A percentile compares a stretch with the other conserved stretches of the same genome.
phyloP scores from a whole-genome alignment of 169 alveolate genomes.

The Babesia divergens region DNA sequence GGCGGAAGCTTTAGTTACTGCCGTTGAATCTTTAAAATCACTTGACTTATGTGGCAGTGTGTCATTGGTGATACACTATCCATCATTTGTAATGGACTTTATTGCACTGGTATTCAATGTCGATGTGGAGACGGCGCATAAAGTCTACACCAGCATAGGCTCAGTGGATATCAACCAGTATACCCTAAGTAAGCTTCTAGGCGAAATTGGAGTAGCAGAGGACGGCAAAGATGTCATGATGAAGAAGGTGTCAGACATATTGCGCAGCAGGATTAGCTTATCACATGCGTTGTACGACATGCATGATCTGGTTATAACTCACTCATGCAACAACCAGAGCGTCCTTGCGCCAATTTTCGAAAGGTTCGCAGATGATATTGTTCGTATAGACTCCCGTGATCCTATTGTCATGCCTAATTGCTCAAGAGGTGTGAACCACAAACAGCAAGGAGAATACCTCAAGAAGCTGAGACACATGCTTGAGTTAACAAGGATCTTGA shows the following conservation, averaged over 20 bases:
- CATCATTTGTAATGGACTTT: constrained; percentile 49
- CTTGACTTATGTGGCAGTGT: neutral
- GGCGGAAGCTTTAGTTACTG: constrained; percentile 23
- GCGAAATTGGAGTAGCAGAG: constrained; percentile 1
- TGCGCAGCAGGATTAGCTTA: constrained; percentile 9
- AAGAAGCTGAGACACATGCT: constrained; percentile 31
- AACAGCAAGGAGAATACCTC: constrained; percentile 21
- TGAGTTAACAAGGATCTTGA: constrained; percentile 14
- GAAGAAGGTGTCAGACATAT: constrained; percentile 14
- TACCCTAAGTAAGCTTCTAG: constrained; percentile 30
- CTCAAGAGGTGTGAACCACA: neutral
- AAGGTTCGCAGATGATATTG: neutral
- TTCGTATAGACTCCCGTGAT: neutral
- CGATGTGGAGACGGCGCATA: constrained; percentile 26
- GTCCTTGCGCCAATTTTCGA: neutral
- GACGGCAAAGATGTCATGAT: neutral
- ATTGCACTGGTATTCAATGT: constrained; percentile 27
- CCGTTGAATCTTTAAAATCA: constrained; percentile 31
- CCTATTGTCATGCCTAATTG: neutral
- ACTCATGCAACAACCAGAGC: neutral
- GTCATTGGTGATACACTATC: constrained; percentile 18
- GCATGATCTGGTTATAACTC: constrained; percentile 13
- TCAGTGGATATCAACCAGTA: constrained; percentile 47
- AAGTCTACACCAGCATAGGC: constrained; percentile 14
- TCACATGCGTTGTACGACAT: constrained; percentile 12